Base-by-base conservation (phyloP, 495 filamentous ascomycete species). In the Melanomma pulvis-pyrius region DNA sequence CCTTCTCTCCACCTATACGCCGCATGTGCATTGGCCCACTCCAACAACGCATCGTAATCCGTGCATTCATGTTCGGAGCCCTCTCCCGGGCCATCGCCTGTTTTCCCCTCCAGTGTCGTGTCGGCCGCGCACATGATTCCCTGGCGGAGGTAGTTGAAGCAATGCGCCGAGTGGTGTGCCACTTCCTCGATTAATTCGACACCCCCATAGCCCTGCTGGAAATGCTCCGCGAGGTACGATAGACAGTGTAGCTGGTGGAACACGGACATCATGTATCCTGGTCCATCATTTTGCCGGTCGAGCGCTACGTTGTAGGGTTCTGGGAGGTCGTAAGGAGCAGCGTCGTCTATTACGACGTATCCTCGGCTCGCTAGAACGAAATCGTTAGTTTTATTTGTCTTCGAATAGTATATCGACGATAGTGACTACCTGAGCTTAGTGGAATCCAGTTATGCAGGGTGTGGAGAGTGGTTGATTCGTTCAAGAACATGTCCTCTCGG, bases 181-280 rank as follows among this genome's bases (percentile, higher is more conserved):
- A 63, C 46, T 36, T 63, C 77, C 22, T 79, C 71, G 13, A 73
- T 73, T 57, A 82, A 61, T 24, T 74, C 51, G 17, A 62, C 49
- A n/a, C 78, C 77, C 6, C 62, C 75, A 61, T 78, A 80, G 17
- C 76, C 79, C 8, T 62, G 71, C 55, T 80, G 79, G 65, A 72
- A 79, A 46, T 79, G 74, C 66, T 76, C 69, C 6, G 77, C 73
- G 26, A 82, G 48, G 60, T 80, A 81, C 11, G 79, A 81, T 28
- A 84, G 71, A 63, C 82, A 83, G 62, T 84, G 81, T 2, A 84
- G 76, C 63, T 83, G 81, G 71, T 84, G 81, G 66, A 82, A 82
- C 13, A 82, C 80, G 26, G 78, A 77, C 70, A 84, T 78, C 80
- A 82, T 81, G 71, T 76, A 82, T 0, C 74, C 78, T 2, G 77